Conservation (phyloP, 148 eudicot species). For the Nepenthes mirabilis region DNA sequence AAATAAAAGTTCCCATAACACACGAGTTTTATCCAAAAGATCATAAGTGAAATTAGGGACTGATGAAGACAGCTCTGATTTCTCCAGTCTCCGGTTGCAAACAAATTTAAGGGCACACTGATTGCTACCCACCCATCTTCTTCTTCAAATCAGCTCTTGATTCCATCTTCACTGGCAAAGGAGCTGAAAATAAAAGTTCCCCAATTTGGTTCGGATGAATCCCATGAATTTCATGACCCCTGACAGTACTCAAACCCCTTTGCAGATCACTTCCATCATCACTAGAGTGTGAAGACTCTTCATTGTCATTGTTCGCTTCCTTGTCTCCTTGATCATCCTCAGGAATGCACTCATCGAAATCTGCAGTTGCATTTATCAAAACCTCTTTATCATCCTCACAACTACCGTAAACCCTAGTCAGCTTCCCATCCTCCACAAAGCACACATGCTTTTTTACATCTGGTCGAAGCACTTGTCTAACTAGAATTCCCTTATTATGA, state of each 20-base stretch:
- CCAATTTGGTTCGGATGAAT: constrained; percentile 18
- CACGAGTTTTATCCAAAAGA: too few species aligned
- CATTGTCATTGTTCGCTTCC: constrained; percentile 25
- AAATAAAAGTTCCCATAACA: too few species aligned
- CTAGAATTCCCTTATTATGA: constrained; percentile 15
- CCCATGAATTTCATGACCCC: constrained; percentile 7
- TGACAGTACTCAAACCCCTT: constrained; percentile 12
- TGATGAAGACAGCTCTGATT: too few species aligned
- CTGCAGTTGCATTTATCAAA: constrained; percentile 13
- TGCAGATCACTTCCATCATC: constrained; percentile 23
- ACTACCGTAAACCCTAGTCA: constrained; percentile 23
- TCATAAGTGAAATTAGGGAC: too few species aligned
- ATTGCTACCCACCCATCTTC: constrained; percentile 16
- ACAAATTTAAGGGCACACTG: too few species aligned
- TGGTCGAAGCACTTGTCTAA: constrained; percentile 15
- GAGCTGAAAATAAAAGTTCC: constrained; percentile 35
- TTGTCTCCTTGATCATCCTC: constrained; percentile 32
- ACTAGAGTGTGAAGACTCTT: constrained; percentile 24
- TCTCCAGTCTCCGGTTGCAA: too few species aligned
- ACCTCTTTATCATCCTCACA: constrained; percentile 23
- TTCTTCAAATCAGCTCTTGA: constrained; percentile 25
- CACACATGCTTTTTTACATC: constrained; percentile 44
- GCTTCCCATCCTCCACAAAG: constrained; percentile 52
- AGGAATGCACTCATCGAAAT: constrained; percentile 25
- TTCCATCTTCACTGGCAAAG: constrained; percentile 48